Evolutionary conservation across 805 yeast species (phyloP).

Genomic region (Kuraishia hungarica): DNA sequence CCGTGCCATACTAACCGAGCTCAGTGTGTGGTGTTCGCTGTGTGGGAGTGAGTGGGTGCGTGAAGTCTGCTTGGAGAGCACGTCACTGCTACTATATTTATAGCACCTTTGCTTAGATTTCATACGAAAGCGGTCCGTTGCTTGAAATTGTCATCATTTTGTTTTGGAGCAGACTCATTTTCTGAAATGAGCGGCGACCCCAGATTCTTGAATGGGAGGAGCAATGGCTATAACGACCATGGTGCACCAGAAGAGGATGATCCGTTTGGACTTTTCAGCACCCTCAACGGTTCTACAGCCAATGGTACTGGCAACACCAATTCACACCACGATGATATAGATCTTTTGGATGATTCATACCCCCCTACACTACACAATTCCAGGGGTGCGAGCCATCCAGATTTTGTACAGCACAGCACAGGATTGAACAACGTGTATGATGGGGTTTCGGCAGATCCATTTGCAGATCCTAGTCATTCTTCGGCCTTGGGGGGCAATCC

Average conservation of each 20-base stretch:
- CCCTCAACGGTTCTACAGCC: background rate
- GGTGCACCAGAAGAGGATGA: background rate
- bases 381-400: background rate
- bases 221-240: background rate
- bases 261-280: background rate
- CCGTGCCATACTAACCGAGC: background rate
- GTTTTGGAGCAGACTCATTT: background rate
- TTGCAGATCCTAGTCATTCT: background rate
- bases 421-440: background rate
- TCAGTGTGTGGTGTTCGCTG: background rate
- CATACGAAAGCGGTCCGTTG: background rate
- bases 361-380: constrained; percentile 10
- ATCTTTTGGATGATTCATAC: background rate
- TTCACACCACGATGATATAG: background rate
- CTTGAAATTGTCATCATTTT: background rate
- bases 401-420: background rate
- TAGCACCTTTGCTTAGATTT: background rate
- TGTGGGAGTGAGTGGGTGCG: background rate
- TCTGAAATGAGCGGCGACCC: background rate
- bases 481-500: background rate
- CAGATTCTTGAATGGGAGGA: background rate
- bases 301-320: background rate
- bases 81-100: background rate
- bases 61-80: background rate
- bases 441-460: background rate